Conservation (phyloP, 2,329 filamentous ascomycete genomes). For the Colletotrichum sp. region DNA sequence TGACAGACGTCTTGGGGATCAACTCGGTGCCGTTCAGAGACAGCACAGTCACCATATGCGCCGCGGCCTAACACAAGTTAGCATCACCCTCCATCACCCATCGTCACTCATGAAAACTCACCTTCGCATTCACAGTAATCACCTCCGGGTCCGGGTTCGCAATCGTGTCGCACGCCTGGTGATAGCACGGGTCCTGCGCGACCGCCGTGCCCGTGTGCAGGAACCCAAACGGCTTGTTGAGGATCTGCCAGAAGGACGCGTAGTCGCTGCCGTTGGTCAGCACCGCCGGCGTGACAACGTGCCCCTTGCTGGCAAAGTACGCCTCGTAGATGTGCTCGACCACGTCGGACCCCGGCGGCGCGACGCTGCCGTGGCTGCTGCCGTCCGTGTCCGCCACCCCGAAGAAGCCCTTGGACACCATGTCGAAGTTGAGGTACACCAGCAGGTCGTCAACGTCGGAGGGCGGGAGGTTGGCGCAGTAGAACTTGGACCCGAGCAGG, state of each 20-base stretch:
- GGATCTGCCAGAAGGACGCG: conserved; percentile 61
- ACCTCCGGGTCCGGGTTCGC: conserved; percentile 42
- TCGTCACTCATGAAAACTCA: background rate
- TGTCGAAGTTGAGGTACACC: conserved; percentile 47
- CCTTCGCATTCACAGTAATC: conserved; percentile 35
- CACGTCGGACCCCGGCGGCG: conserved; percentile 34
- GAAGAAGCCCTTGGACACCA: conserved; percentile 40
- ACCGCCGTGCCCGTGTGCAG: conserved; percentile 66
- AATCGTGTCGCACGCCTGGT: conserved; percentile 44
- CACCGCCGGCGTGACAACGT: conserved; percentile 30
- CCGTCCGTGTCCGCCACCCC: conserved; percentile 40
- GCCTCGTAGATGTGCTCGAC: conserved; percentile 37
- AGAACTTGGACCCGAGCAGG: conserved; percentile 38
- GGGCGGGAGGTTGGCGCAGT: conserved; percentile 37
- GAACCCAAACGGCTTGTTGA: conserved; percentile 57
- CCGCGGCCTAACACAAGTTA: conserved; percentile 27
- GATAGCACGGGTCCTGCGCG: conserved; percentile 38
- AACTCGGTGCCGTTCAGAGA: conserved; percentile 33
- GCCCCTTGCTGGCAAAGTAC: conserved; percentile 34
- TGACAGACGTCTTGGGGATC: conserved; percentile 32
- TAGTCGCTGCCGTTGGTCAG: conserved; percentile 62
- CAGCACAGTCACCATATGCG: conserved; percentile 34
- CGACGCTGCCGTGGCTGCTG: conserved; percentile 40
- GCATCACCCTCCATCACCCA: background rate
- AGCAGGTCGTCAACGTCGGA: conserved; percentile 39